Base-by-base conservation (phyloP, 768 basidiomycete genomes). In the Hebeloma cylindrosporum region DNA sequence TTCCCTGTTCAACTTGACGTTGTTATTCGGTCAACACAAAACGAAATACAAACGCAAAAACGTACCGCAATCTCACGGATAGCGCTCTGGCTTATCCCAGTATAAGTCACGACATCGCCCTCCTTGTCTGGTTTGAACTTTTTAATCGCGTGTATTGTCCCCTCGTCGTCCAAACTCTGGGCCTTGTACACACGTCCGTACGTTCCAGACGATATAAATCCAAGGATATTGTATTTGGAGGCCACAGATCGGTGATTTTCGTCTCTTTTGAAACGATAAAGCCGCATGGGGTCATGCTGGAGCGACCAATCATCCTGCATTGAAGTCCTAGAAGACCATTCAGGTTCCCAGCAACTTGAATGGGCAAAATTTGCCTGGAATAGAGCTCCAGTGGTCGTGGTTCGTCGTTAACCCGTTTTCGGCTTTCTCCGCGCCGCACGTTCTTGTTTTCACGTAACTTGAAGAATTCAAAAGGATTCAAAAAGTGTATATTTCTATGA, bases 101-200 rank as follows among this genome's bases (percentile, higher is more conserved):
- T 97, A 63, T 98, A 99, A 0, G 93, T 93, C 40, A 87, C 70
- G 1, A 93, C 83, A 60, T 98, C 96, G 16, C 95, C 95, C 69
- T 99, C 96, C 66, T 98, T 98, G 75, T 99, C 96, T 0, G 95
- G 96, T 61, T 99, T 99, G 74, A 98, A 98, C 66, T 98, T 99
- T 75, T 99, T 99, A 71, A 99, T 98, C 5, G 96, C 96, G 55
- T 93, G 87, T 35, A 95, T 76, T 51, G 70, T 73, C 2, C 74
- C 80, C 30, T 85, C 82, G 3, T 80, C 75, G 9, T 83, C 86
- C 34, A 79, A 71, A 58, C 85, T 87, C 59, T 83, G 79, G 0
- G 94, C 96, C 64, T 98, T 98, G 80, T 98, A 99, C 2, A 98
- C 96, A n/a, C 94, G 77, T 1, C 96, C 96, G 60, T 98, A 98